phyloP scores from a whole-genome alignment of 345 rosid species.

The Hirschfeldia incana region DNA sequence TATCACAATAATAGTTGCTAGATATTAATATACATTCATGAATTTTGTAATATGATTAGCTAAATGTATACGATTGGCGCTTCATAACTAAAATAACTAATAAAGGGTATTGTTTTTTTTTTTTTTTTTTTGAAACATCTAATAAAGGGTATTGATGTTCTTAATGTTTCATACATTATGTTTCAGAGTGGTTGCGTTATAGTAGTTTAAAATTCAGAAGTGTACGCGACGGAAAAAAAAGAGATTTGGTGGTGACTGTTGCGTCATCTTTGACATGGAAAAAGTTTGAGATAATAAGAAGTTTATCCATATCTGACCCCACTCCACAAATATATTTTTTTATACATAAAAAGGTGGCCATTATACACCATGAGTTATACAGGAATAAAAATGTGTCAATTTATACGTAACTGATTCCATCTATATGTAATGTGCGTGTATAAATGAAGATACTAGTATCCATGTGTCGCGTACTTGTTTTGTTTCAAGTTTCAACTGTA shows the following conservation, averaged over 20 bases:
- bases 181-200: background rate
- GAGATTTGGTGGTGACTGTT: slow-evolving; percentile 32
- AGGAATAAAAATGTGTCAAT: no score
- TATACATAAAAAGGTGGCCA: background rate
- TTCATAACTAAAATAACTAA: background rate
- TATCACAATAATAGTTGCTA: slow-evolving; percentile 13
- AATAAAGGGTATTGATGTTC: background rate
- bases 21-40: slow-evolving; percentile 10
- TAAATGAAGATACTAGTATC: no score
- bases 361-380: background rate
- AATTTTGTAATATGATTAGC: background rate
- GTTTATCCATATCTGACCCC: slow-evolving; percentile 36
- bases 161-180: background rate
- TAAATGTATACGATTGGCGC: background rate
- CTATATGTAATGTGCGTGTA: no score
- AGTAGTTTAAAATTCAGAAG: background rate
- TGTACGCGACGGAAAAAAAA: background rate
- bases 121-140: background rate
- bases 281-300: slow-evolving; percentile 36
- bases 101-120: background rate
- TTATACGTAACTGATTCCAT: no score
- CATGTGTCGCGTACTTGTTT: background rate
- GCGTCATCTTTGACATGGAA: slow-evolving; percentile 41
- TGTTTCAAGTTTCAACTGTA: slow-evolving; percentile 1
- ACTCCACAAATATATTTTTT: background rate